Evolutionary conservation across 129 eudicot genomes (phyloP), one percentile per base, ranked within the genome.

Genomic region (Tagetes erecta): DNA sequence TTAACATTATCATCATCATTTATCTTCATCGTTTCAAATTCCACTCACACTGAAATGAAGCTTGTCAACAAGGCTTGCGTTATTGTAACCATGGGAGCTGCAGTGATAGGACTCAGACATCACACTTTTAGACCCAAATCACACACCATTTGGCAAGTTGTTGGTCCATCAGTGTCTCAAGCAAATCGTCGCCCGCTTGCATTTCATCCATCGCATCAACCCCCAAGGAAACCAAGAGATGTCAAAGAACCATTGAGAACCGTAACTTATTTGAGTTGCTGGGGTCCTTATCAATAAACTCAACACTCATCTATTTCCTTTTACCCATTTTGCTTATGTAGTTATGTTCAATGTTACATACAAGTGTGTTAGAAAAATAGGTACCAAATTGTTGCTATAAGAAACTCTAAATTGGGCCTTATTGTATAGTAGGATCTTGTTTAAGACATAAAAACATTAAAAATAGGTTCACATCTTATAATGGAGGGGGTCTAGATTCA

Each of bases 231-330:
- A 46, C 45, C 50, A 14, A 73, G 39, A 38, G 60, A 58, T 38
- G 66, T 55, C 30, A 76, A 76, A 62, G 90, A 88, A 53, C 73
- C 90, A n/a, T 63, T 78, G 36, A 83, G 84, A 70, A 75, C 44
- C 39, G 68, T 85, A 8, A 68, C 68, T 67, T 83, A 69, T 74
- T 68, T 87, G 74, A 85, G 90, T 56, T 85, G 59, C 9, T 88
- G 87, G 90, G 93, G 89, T 33, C 90, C 90, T 14, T 82, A 85
- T 75, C 80, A 83, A 60, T 85, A 70, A 76, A 41, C 65, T 60
- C 50, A 27, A 67, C 46, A 34, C 35, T 55, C 53, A 62, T n/a
- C 40, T 6, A 3, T 31, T 0, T 6, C 33, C 8, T 13, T 37
- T 70, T 70, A 50, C 31, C 63, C 34, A 10, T 69, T 49, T 20